Percentiles rank a stretch among this genome's conserved stretches.
Evolutionary conservation across 352 stramenopile species (phyloP).

Genomic region (Peronospora belbahrii): DNA sequence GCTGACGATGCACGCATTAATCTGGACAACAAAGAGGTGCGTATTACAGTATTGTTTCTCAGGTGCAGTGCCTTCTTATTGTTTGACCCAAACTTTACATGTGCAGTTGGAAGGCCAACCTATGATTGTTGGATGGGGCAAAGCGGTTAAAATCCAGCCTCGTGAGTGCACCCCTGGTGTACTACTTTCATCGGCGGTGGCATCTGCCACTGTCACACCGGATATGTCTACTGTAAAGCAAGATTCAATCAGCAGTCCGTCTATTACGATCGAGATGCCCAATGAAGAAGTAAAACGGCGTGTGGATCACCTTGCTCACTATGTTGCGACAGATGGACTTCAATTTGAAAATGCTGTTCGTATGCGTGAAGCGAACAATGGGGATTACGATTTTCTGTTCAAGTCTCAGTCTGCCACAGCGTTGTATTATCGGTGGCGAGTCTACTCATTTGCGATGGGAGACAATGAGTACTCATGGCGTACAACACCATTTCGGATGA

Average conservation of each 20-base stretch:
- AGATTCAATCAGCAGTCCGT: conserved; percentile 1
- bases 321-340: conserved; percentile 52
- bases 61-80: background rate
- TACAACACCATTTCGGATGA: conserved; percentile 60
- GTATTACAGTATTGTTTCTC: background rate
- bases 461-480: conserved; percentile 42
- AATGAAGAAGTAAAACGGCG: conserved; percentile 18
- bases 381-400: conserved; percentile 48
- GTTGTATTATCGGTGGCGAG: conserved; percentile 68
- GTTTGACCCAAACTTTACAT: background rate
- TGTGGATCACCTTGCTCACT: conserved; percentile 51
- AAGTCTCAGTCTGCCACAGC: conserved; percentile 27
- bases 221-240: background rate
- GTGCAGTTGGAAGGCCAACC: conserved; percentile 58
- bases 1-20: conserved; percentile 74
- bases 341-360: conserved; percentile 63
- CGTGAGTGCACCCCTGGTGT: conserved; percentile 8
- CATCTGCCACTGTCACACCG: conserved; percentile 4
- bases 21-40: conserved; percentile 66
- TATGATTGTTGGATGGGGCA: conserved; percentile 76
- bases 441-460: conserved; percentile 67
- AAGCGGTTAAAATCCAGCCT: conserved; percentile 69
- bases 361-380: conserved; percentile 38
- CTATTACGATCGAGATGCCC: conserved; percentile 38
- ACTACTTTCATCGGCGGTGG: conserved; percentile 5